phyloP scores from a whole-genome alignment of 208 protist species.

The Trypanosoma avium region DNA sequence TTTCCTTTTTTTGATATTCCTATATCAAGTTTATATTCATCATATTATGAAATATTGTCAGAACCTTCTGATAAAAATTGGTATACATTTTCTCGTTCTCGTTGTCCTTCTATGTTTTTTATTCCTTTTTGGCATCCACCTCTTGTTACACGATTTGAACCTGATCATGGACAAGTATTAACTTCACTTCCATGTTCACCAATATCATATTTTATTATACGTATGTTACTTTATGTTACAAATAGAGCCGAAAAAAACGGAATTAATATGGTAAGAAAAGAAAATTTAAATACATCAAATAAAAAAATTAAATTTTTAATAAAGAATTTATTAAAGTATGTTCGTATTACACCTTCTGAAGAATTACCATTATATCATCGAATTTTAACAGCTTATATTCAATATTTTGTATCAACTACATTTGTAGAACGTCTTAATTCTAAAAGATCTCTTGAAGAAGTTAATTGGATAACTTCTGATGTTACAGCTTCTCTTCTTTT shows the following conservation, averaged over 20 bases:
- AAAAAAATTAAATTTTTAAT: conserved; percentile 20
- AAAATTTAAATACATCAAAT: conserved; percentile 8
- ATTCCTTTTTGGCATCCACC: conserved; percentile 85
- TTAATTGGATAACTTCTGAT: conserved; percentile 42
- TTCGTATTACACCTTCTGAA: conserved; percentile 15
- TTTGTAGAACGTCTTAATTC: conserved; percentile 24
- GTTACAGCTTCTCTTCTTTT: conserved; percentile 43
- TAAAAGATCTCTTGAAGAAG: conserved; percentile 36
- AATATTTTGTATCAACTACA: conserved; percentile 45
- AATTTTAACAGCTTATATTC: conserved; percentile 49
- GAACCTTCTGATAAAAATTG: conserved; percentile 55
- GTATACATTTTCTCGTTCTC: conserved; percentile 45
- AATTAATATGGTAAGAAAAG: conserved; percentile 19
- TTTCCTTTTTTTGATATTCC: conserved; percentile 55
- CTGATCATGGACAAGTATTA: conserved; percentile 46
- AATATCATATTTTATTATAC: conserved; percentile 72
- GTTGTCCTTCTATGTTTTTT: conserved; percentile 54
- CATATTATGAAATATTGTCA: conserved; percentile 57
- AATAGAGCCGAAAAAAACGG: conserved; percentile 23
- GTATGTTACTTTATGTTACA: conserved; percentile 59
- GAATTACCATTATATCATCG: conserved; percentile 56
- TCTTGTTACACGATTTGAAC: conserved; percentile 67
- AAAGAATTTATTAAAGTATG: conserved; percentile 11
- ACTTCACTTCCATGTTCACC: conserved; percentile 76
- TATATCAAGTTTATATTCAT: conserved; percentile 46